Conservation (phyloP, 495 filamentous ascomycete genomes). For the Aspergillus heteromorphus region DNA sequence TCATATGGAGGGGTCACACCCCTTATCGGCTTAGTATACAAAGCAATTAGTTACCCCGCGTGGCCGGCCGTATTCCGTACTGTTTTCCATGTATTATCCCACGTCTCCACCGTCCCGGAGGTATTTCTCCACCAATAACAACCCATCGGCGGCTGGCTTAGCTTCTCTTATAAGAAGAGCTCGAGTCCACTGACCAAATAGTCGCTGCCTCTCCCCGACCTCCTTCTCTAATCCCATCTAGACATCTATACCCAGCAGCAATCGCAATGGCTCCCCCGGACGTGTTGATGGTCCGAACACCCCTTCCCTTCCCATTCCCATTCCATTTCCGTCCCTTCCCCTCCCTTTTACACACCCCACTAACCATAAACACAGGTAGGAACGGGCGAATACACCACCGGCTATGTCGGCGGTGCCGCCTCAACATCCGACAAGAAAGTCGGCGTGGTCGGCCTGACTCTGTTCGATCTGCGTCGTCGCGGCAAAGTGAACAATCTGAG, state of each 20-base stretch:
- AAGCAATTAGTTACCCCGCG: constrained; percentile 5
- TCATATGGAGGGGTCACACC: no score
- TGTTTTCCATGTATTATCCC: not conserved
- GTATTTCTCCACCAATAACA: constrained; percentile 14
- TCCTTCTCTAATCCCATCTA: constrained; percentile 1
- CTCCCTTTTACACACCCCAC: constrained; percentile 1
- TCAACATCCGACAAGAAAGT: constrained; percentile 88
- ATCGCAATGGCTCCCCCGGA: constrained; percentile 65
- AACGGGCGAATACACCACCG: constrained; percentile 95
- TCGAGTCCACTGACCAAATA: not conserved
- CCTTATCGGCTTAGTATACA: no score
- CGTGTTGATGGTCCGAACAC: constrained; percentile 70
- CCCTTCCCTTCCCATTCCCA: not conserved
- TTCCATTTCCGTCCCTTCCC: constrained; percentile 12
- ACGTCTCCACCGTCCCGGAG: not conserved
- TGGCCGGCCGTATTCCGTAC: not conserved
- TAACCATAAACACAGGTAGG: constrained; percentile 52
- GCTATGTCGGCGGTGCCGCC: constrained; percentile 72
- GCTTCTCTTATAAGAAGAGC: not conserved
- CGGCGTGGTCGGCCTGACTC: constrained; percentile 81
- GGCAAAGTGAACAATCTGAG: constrained; percentile 80
- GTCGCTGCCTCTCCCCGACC: constrained; percentile 2
- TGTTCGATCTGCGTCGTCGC: constrained; percentile 84
- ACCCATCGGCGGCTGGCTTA: not conserved
- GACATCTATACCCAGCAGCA: constrained; percentile 1